Evolutionary conservation across 306 rosid species (phyloP), one percentile per base, ranked within the genome.

Genomic region (Sindora glabra): DNA sequence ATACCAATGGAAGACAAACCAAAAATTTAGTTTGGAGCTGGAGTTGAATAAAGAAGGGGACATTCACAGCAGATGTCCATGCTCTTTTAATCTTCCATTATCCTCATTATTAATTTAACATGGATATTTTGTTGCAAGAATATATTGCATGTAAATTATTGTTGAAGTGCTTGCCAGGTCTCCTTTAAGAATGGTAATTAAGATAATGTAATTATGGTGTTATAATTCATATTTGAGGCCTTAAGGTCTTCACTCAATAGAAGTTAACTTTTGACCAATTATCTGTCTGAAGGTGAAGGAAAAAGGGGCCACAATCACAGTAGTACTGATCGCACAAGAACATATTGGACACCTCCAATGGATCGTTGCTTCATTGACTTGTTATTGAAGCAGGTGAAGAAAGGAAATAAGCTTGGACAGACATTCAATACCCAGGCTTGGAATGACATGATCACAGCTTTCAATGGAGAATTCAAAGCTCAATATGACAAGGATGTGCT

Each of bases 371-470:
- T 27, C 32, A 27, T 27, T 3, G 32, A 3, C 32, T 27, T 6
- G 32, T 27, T 27, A 27, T 27, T 6, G 32, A 27, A 27, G 6
- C 32, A 27, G 32, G 32, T 6, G 48, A 74, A 81, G 27, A 67
- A 59, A 57, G 95, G 89, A 63, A 84, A 84, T 52, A 87, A 77
- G 70, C 73, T 81, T 12, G 91, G 89, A 48, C 86, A 79, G 54
- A 77, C 89, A 33, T 87, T 87, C 75, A 66, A 72, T 53, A 68
- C 82, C 57, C 91, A 68, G 74, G 89, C 95, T 55, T 87, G 95
- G 95, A 73, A 50, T 50, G 81, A 75, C 68, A 87, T 84, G 89
- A 75, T 51, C 58, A 40, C 60, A 30, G 53, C 73, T 68, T 87
- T 87, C 76, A 87, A 84, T 56, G 60, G 53, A 9, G 81, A 42